These are phyloP conservation scores for Arxiozyma heterogenica DNA, from an alignment of 1,139 yeast species.

Conservation along the genomic window DNA sequence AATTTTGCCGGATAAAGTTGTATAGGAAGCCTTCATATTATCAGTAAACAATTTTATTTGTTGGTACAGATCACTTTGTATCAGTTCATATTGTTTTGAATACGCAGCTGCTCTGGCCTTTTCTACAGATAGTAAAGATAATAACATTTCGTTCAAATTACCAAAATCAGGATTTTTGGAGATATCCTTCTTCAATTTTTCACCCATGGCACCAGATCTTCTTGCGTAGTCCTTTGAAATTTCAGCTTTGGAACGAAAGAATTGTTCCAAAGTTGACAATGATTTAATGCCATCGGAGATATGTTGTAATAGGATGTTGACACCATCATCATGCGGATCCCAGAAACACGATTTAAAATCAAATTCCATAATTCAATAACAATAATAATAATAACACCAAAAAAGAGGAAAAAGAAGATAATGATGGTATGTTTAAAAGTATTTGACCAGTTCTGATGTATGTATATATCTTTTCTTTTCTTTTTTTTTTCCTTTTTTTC, in stretches of 20 bases:
- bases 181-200: constrained; percentile 19
- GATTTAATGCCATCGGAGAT: constrained; percentile 25
- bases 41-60: constrained; percentile 21
- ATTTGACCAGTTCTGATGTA: too few relatives aligned
- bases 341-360: constrained; percentile 29
- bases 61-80: constrained; percentile 20
- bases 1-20: constrained; percentile 72
- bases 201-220: constrained; percentile 26
- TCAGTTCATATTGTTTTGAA: constrained; percentile 25
- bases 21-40: constrained; percentile 35
- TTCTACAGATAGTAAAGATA: constrained; percentile 16
- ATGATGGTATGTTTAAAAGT: background rate
- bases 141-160: constrained; percentile 14
- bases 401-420: too few relatives aligned
- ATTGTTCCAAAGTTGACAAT: constrained; percentile 18
- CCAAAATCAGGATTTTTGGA: constrained; percentile 23
- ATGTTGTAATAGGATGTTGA: constrained; percentile 23
- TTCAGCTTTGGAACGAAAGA: constrained; percentile 25
- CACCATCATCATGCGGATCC: constrained; percentile 31
- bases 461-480: too few relatives aligned
- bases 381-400: too few relatives aligned
- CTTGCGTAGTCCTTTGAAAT: constrained; percentile 29
- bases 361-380: constrained; percentile 13
- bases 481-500: too few relatives aligned
- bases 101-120: constrained; percentile 23